A percentile compares a stretch with the other conserved stretches of the same genome.
phyloP scores from a whole-genome alignment of 2,329 filamentous ascomycete genomes.

The Diaporthe batatas region DNA sequence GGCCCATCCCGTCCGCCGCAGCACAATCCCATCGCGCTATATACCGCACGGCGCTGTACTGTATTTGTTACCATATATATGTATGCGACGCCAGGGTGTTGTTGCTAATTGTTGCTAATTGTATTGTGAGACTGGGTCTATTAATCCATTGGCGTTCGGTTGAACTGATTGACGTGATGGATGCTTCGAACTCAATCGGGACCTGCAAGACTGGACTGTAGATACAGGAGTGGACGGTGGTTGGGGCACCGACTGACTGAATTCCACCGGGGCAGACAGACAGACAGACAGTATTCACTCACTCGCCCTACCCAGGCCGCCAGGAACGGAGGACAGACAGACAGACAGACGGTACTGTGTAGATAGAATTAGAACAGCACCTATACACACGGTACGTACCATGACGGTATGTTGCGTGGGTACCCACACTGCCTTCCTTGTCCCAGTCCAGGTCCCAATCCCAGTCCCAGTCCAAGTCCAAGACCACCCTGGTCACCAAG shows the following conservation, averaged over 20 bases:
- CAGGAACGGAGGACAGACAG: not conserved
- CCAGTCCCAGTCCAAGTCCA: conserved; percentile 9
- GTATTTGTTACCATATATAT: not conserved
- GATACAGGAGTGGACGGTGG: no score
- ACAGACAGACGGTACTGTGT: not conserved
- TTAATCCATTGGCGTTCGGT: not conserved
- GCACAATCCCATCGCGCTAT: conserved; percentile 4
- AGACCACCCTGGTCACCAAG: conserved; percentile 17
- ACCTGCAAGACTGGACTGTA: not conserved
- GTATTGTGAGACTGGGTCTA: not conserved
- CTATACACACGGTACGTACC: conserved; percentile 15
- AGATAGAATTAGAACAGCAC: not conserved
- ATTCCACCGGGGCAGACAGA: not conserved
- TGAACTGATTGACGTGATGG: not conserved
- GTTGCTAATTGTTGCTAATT: not conserved
- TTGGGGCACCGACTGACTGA: conserved; percentile 3
- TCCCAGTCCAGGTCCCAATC: conserved; percentile 15
- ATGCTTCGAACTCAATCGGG: not conserved
- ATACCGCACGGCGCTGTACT: not conserved
- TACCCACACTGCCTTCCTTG: conserved; percentile 15
- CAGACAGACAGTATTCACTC: not conserved
- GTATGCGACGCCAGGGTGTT: not conserved
- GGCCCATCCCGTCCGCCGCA: not conserved
- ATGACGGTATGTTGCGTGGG: not conserved
- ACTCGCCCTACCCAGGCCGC: not conserved